These are phyloP conservation scores for Mortierella sp. DNA, from an alignment of 371 early-diverging fungal genomes.

Conservation along the genomic window DNA sequence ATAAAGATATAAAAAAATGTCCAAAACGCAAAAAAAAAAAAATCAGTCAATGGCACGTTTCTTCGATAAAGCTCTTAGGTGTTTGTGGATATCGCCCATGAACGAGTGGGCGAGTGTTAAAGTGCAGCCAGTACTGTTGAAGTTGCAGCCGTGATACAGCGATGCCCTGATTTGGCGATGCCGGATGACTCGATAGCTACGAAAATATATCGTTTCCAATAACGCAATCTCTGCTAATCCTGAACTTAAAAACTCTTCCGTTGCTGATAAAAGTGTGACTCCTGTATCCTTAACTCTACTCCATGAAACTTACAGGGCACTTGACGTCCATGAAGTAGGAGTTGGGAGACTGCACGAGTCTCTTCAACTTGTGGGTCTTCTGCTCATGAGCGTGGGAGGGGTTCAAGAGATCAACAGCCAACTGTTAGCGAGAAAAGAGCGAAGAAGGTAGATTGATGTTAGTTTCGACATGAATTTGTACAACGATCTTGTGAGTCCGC, in stretches of 20 bases:
- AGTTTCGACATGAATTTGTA: constrained; percentile 16
- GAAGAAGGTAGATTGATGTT: constrained; percentile 30
- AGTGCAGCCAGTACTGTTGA: not conserved
- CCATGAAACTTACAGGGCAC: constrained; percentile 85
- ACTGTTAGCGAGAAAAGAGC: constrained; percentile 67
- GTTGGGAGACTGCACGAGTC: constrained; percentile 99
- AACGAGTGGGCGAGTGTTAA: not conserved
- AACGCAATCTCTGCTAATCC: not conserved
- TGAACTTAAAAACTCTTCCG: not conserved
- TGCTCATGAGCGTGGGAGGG: constrained; percentile 95
- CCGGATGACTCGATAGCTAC: too few relatives aligned
- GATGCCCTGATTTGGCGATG: too few relatives aligned
- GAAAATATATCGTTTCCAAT: too few relatives aligned
- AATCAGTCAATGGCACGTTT: constrained; percentile 4
- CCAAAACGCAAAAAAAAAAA: not conserved
- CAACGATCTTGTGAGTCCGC: not conserved
- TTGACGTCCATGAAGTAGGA: constrained; percentile 99
- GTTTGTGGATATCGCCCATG: not conserved
- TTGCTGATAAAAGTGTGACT: too few relatives aligned
- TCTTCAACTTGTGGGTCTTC: constrained; percentile 99
- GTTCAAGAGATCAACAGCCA: constrained; percentile 99
- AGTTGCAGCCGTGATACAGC: too few relatives aligned
- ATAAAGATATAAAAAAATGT: not conserved
- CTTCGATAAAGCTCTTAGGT: not conserved
- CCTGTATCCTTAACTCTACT: not conserved